These are phyloP conservation scores for Leptodontidium sp. DNA, from an alignment of 2,329 filamentous ascomycete species.

Conservation along the genomic window DNA sequence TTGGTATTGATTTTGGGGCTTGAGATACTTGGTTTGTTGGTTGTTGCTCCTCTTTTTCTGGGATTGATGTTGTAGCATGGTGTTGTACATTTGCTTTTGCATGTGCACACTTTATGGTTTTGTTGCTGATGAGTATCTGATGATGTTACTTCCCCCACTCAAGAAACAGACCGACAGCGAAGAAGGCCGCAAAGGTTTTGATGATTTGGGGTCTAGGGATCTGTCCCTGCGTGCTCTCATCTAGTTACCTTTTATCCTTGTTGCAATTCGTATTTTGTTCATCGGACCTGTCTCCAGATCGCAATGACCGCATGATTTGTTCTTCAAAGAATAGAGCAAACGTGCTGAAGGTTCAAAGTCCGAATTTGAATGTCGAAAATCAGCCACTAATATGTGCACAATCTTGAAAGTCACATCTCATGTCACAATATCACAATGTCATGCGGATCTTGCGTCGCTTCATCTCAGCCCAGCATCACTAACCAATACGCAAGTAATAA, in stretches of 20 bases:
- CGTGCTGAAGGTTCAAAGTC: neutral
- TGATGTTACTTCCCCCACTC: neutral
- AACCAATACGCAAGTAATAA: slow-evolving; percentile 3
- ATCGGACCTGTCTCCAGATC: neutral
- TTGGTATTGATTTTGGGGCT: neutral
- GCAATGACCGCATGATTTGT: neutral
- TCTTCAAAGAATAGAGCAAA: neutral
- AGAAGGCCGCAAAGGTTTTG: too few relatives aligned
- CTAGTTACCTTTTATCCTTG: too few relatives aligned
- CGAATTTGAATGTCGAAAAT: neutral
- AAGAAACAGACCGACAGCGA: too few relatives aligned
- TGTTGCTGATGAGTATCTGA: neutral
- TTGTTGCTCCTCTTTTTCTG: neutral
- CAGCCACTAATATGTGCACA: neutral
- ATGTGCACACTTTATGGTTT: neutral
- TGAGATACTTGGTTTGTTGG: neutral
- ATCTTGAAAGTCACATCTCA: neutral
- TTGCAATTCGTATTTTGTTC: too few relatives aligned
- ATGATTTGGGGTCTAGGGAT: too few relatives aligned
- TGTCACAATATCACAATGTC: neutral
- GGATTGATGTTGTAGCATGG: neutral
- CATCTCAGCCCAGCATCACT: slow-evolving; percentile 8
- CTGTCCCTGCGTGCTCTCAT: too few relatives aligned
- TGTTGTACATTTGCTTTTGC: neutral
- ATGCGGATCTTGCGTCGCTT: neutral